Conservation (phyloP, 192 early-diverging fungal species). For the Linnemannia schmuckeri region DNA sequence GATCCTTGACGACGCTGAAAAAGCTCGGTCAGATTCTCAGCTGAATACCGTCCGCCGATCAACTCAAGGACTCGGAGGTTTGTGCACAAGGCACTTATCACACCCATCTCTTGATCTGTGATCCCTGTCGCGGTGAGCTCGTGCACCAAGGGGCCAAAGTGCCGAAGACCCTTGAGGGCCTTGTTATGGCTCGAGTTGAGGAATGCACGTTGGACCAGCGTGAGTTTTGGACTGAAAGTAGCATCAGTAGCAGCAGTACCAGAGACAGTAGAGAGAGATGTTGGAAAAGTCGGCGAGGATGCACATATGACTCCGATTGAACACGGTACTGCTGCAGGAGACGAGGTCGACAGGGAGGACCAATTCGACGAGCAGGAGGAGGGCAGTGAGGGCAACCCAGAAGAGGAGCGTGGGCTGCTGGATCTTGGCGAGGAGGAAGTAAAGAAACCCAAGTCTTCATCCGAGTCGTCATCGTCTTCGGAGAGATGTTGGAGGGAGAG, state of each 20-base stretch:
- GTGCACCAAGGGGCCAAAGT: slow-evolving; percentile 35
- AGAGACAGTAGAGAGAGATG: background rate
- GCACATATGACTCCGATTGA: background rate
- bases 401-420: background rate
- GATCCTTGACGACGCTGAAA: slow-evolving; percentile 35
- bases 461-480: slow-evolving; percentile 35
- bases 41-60: slow-evolving; percentile 44
- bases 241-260: background rate
- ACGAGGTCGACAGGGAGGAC: slow-evolving; percentile 13
- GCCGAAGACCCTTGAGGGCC: slow-evolving; percentile 34
- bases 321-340: background rate
- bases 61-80: slow-evolving; percentile 46
- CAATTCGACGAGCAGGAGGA: slow-evolving; percentile 49
- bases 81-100: slow-evolving; percentile 28
- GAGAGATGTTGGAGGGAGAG: slow-evolving; percentile 36
- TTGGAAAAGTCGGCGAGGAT: background rate
- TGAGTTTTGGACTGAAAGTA: slow-evolving; percentile 1
- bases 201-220: slow-evolving; percentile 29
- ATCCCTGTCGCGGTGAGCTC: slow-evolving; percentile 50
- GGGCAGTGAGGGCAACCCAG: slow-evolving; percentile 24
- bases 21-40: slow-evolving; percentile 31
- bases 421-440: background rate
- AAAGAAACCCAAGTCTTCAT: slow-evolving; percentile 42
- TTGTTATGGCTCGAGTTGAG: slow-evolving; percentile 46
- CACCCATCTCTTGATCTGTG: slow-evolving; percentile 46